A percentile compares a stretch with the other conserved stretches of the same genome.
phyloP scores from a whole-genome alignment of 1,139 yeast genomes.

The Hansenula sp. region DNA sequence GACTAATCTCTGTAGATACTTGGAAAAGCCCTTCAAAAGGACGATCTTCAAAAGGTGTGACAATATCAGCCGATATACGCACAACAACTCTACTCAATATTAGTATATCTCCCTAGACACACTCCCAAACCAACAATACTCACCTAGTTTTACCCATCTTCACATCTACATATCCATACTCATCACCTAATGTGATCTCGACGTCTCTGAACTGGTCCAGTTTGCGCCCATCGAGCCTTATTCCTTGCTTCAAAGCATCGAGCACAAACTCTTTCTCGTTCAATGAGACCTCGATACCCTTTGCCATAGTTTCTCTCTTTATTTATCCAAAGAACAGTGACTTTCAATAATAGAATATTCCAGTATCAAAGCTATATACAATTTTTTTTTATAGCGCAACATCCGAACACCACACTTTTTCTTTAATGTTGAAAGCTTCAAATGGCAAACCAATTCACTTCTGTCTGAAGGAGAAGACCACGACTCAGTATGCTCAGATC shows the following conservation, averaged over 20 bases:
- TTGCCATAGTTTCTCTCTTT: conserved; percentile 38
- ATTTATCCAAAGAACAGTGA: too few species aligned
- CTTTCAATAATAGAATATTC: too few species aligned
- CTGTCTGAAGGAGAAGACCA: too few species aligned
- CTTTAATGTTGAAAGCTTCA: too few species aligned
- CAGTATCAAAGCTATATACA: too few species aligned
- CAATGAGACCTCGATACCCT: conserved; percentile 55
- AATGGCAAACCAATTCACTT: too few species aligned
- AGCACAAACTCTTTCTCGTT: conserved; percentile 62
- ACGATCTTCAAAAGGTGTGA: conserved; percentile 80
- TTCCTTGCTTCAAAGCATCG: conserved; percentile 56
- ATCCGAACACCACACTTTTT: too few species aligned
- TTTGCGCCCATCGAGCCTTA: conserved; percentile 66
- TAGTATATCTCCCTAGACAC: conserved; percentile 42
- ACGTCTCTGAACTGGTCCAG: conserved; percentile 63
- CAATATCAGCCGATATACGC: conserved; percentile 75
- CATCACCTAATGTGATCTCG: conserved; percentile 57
- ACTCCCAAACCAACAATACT: too few species aligned
- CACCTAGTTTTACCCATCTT: conserved; percentile 57
- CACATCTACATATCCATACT: conserved; percentile 79
- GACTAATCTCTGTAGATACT: conserved; percentile 80
- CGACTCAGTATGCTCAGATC: conserved; percentile 3
- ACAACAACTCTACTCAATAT: conserved; percentile 64
- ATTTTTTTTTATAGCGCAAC: too few species aligned
- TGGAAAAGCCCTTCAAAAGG: conserved; percentile 91